Conservation (phyloP, 495 filamentous ascomycete genomes). For the Penicillium canariense region DNA sequence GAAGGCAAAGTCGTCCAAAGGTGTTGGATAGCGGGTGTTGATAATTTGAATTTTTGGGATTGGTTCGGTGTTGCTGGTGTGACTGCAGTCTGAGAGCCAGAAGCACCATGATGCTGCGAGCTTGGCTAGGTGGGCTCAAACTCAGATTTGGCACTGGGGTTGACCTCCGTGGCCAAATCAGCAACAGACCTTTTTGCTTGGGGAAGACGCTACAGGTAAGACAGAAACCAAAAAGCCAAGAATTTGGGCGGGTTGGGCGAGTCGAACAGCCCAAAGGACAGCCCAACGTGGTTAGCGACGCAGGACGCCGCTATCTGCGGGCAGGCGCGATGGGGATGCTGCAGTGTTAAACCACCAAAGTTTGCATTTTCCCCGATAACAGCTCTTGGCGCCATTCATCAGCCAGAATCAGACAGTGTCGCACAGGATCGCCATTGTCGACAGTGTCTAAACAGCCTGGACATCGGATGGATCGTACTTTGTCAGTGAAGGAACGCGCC, state of each 20-base stretch:
- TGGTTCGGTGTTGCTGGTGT: background rate
- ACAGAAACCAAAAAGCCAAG: background rate
- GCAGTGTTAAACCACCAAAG: background rate
- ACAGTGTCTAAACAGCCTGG: background rate
- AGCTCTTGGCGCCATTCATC: background rate
- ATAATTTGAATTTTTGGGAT: background rate
- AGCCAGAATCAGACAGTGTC: background rate
- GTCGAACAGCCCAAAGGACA: background rate
- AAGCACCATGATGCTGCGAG: background rate
- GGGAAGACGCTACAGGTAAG: background rate
- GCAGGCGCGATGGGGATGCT: background rate
- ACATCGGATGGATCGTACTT: background rate
- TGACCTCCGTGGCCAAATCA: slow-evolving; percentile 10
- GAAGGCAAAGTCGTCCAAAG: background rate
- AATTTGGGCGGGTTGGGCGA: background rate
- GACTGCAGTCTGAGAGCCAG: background rate
- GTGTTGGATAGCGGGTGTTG: background rate
- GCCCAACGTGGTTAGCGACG: background rate
- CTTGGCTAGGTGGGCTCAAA: background rate
- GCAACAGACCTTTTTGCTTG: background rate
- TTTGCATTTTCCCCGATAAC: slow-evolving; percentile 12
- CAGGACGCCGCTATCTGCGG: slow-evolving; percentile 3
- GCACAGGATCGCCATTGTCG: background rate
- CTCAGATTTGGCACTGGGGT: background rate
- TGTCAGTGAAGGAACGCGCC: too few relatives aligned